Base-by-base conservation (phyloP, 1,284 basidiomycete genomes). In the Polyporus tsugae region DNA sequence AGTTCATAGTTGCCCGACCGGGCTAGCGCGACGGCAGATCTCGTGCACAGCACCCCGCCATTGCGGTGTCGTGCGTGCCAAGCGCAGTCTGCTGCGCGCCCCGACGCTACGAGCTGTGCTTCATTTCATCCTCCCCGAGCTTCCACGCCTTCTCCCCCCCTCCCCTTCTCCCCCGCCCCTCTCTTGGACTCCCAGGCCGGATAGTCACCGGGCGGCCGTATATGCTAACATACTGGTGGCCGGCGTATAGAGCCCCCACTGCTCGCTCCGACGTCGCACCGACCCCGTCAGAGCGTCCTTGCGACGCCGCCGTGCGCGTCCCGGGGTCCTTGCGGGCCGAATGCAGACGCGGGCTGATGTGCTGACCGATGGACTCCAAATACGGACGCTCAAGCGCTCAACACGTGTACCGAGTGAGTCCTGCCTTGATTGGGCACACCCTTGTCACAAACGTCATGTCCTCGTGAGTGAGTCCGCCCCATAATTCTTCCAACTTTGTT, bases 21-120 rank as follows among this genome's bases (percentile, higher is more conserved):
- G 58, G 58, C 58, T 60, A 60, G 58, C 58, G 63, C 35, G 60
- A 25, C 44, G 62, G 65, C 59, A 62, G 65, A 70, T 66, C 65
- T 62, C 58, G 63, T 60, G 70, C 70, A 71, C 70, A 71, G 70
- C 70, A 71, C 70, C 59, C 62, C 65, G 67, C 70, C 62, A 68
- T 69, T 64, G 70, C 70, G 67, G 70, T 71, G 70, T 68, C 59
- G 67, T 65, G 67, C 64, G 53, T 65, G 67, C 70, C 64, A 64
- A 67, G 70, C 70, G 70, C 65, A 35, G 35, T 36, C 57, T 41
- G 53, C 67, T 46, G 63, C 59, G 60, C 65, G 65, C 64, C 35
- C 66, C 55, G 58, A 61, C 64, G 39, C 19, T 41, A 36, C 61
- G 70, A 65, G 70, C 70, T 71, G 70, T 71, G 70, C 52, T 55